Evolutionary conservation across 495 filamentous ascomycete species (phyloP).

Genomic region (Xylaria curta): DNA sequence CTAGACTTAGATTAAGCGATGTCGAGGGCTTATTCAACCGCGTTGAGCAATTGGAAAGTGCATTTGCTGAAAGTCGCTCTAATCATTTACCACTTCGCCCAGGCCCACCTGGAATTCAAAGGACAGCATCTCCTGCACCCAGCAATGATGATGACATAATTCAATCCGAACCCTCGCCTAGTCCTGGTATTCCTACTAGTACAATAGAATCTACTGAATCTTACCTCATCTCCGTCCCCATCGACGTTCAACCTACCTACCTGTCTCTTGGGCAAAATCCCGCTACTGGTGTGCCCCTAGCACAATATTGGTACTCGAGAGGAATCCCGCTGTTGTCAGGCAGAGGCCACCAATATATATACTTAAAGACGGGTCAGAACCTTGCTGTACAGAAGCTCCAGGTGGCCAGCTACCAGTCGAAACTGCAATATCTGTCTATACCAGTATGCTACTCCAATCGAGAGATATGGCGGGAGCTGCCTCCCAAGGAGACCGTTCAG

Average conservation of each 20-base stretch:
- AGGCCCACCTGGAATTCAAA: not conserved
- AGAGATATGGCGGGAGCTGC: not conserved
- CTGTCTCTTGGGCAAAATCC: not conserved
- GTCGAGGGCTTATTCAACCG: slow-evolving; percentile 17
- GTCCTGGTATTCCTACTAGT: not conserved
- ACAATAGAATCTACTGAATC: not conserved
- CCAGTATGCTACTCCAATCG: not conserved
- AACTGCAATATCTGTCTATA: not conserved
- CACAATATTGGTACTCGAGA: slow-evolving; percentile 24
- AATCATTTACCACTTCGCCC: not conserved
- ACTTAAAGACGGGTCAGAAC: not conserved
- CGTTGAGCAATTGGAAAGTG: slow-evolving; percentile 25
- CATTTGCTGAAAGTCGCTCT: slow-evolving; percentile 12
- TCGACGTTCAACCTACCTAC: not conserved
- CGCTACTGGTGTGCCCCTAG: slow-evolving; percentile 4
- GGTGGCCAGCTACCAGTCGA: not conserved
- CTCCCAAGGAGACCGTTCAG: not conserved
- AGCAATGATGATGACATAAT: not conserved
- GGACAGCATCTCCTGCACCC: not conserved
- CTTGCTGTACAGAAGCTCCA: not conserved
- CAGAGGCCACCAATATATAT: slow-evolving; percentile 14
- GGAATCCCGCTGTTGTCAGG: slow-evolving; percentile 23
- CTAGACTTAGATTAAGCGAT: slow-evolving; percentile 23
- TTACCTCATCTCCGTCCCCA: not conserved
- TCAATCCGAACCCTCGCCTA: not conserved